phyloP scores from a whole-genome alignment of 2,329 filamentous ascomycete species.

The Fusarium setosum region DNA sequence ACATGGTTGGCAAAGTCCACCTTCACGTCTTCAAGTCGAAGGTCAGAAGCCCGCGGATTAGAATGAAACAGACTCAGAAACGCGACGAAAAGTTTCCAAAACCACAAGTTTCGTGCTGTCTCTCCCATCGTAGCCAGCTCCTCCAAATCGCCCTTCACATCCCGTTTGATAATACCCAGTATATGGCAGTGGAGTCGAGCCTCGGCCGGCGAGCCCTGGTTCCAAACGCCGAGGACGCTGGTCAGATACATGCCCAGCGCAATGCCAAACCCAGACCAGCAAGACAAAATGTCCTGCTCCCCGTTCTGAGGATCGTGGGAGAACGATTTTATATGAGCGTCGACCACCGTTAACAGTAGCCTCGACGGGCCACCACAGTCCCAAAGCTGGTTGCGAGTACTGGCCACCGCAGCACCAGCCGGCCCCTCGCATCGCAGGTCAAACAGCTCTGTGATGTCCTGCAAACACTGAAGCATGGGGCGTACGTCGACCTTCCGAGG shows the following conservation, averaged over 20 bases:
- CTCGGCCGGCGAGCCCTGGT: neutral
- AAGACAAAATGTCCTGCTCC: neutral
- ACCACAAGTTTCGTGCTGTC: neutral
- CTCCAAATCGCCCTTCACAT: neutral
- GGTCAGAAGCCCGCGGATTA: neutral
- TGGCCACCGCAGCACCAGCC: neutral
- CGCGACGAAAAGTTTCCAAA: neutral
- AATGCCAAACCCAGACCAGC: neutral
- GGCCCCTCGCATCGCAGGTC: neutral
- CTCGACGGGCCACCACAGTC: neutral
- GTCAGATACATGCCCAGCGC: neutral
- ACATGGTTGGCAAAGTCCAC: neutral
- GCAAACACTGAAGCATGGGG: neutral
- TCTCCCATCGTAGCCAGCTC: neutral
- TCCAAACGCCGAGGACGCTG: neutral
- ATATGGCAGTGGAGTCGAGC: neutral
- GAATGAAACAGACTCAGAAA: neutral
- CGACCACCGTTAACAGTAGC: neutral
- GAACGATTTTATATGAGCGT: neutral
- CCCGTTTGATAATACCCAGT: neutral
- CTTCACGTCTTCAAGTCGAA: neutral
- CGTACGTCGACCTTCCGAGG: neutral
- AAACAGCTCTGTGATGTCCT: neutral
- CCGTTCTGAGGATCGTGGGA: neutral
- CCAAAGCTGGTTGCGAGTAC: neutral